phyloP scores from a whole-genome alignment of 192 early-diverging fungal genomes.

The Pilobolus umbonatus region DNA sequence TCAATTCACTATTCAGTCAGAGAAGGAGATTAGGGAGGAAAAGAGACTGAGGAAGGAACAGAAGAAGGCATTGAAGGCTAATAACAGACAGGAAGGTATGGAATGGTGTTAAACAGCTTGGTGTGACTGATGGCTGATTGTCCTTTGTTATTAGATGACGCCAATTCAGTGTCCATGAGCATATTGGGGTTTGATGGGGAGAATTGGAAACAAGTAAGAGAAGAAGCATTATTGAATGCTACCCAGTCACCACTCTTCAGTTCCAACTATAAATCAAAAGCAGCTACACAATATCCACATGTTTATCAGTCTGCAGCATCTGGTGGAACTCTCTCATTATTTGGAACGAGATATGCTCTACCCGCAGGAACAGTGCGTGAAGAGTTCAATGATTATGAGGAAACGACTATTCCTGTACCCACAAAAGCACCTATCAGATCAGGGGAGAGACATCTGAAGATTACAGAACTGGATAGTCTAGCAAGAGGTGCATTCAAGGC shows the following conservation, averaged over 20 bases:
- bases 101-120: neutral
- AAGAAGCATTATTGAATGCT: slow-evolving; percentile 54
- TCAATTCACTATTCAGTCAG: slow-evolving; percentile 61
- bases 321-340: slow-evolving; percentile 68
- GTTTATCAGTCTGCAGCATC: slow-evolving; percentile 72
- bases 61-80: slow-evolving; percentile 44
- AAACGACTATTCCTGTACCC: slow-evolving; percentile 83
- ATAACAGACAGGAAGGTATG: slow-evolving; percentile 14
- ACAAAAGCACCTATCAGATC: slow-evolving; percentile 58
- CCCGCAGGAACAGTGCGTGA: slow-evolving; percentile 71
- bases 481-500: slow-evolving; percentile 74
- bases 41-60: slow-evolving; percentile 64
- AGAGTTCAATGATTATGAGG: slow-evolving; percentile 82
- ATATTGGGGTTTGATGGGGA: slow-evolving; percentile 68
- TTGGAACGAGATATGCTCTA: slow-evolving; percentile 74
- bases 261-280: slow-evolving; percentile 30
- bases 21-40: slow-evolving; percentile 52
- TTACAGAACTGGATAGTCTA: slow-evolving; percentile 71
- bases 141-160: slow-evolving; percentile 35
- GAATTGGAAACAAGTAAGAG: slow-evolving; percentile 51
- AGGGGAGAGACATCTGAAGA: slow-evolving; percentile 58
- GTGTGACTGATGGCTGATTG: neutral
- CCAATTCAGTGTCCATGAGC: slow-evolving; percentile 46
- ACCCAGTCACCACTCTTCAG: slow-evolving; percentile 37
- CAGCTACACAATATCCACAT: slow-evolving; percentile 62